These are phyloP conservation scores for Sporothrix pallida DNA, from an alignment of 2,329 filamentous ascomycete species.

Conservation along the genomic window DNA sequence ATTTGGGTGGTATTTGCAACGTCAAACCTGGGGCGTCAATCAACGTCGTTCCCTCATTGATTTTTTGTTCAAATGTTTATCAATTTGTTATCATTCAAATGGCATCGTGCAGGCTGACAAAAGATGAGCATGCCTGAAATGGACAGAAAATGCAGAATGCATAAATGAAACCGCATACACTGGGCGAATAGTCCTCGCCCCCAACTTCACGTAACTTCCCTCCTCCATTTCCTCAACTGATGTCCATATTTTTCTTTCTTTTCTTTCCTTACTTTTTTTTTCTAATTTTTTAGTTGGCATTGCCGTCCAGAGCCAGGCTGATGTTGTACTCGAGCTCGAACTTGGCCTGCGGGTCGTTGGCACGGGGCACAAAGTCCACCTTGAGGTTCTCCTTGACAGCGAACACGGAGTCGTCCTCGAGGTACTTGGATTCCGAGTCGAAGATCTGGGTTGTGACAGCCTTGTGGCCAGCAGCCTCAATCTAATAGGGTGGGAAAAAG, in stretches of 20 bases:
- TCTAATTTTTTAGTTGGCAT: not conserved
- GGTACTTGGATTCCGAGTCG: constrained; percentile 63
- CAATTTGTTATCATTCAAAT: not conserved
- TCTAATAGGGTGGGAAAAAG: constrained; percentile 37
- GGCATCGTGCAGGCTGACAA: not conserved
- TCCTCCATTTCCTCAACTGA: too few relatives aligned
- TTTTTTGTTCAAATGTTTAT: not conserved
- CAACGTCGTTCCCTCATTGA: not conserved
- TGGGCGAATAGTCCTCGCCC: not conserved
- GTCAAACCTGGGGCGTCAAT: not conserved
- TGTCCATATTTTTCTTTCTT: not conserved
- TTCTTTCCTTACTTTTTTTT: not conserved
- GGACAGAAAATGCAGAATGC: constrained; percentile 7
- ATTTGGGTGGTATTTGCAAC: not conserved
- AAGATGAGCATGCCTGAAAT: not conserved
- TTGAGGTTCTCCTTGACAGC: constrained; percentile 50
- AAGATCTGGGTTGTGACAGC: constrained; percentile 75
- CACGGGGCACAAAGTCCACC: constrained; percentile 45
- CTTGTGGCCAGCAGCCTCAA: constrained; percentile 64
- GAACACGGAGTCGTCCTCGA: constrained; percentile 53
- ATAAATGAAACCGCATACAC: not conserved
- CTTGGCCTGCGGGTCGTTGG: constrained; percentile 42
- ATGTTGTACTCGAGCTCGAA: constrained; percentile 47
- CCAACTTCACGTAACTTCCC: too few relatives aligned
- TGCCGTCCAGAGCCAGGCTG: constrained; percentile 15